Evolutionary conservation across 2,329 filamentous ascomycete genomes (phyloP), one percentile per base, ranked within the genome.

Genomic region (Stagonosporopsis cucurbitacearum): DNA sequence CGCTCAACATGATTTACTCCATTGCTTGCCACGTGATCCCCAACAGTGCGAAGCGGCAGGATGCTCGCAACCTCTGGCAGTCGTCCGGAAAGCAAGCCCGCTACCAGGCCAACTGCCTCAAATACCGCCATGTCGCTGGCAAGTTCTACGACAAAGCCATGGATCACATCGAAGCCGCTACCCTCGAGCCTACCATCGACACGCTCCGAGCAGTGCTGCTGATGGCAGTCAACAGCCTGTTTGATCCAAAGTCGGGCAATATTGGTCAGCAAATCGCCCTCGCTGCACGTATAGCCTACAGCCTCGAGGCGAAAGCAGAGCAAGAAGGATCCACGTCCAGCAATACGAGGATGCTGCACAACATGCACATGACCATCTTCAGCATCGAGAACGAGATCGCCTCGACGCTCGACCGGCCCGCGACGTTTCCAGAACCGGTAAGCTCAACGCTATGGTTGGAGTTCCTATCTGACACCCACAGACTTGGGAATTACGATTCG

Each of bases 231-330:
- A 71, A 75, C 49, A 72, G 70, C 51, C 60, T 69, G 6, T 75
- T 75, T 36, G 71, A 75, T 28, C 73, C 73, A 11, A 68, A 70
- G 19, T 59, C 60, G 6, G 73, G 73, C 2, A 75, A 75, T 26
- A 66, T 72, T 28, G 71, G 73, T 8, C 73, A 75, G 49, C 73
- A 75, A 33, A 58, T 75, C 30, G 73, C 72, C 9, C 70, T 75
- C 41, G 71, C 73, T 3, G 62, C 69, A 7, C 65, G 73, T n/a
- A 62, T 75, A 15, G 69, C 68, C 6, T 65, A 74, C 33, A 63
- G 68, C 22, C 60, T 75, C 1, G 68, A 73, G 49, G 63, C 64
- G 2, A 69, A 66, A 47, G 52, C 62, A 3, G 65, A 71, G 15
- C 22, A 61, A 36, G 69, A 71, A 22, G 71, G 70, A n/a, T 50